Evolutionary conservation across 2,329 filamentous ascomycete species (phyloP), one percentile per base, ranked within the genome.

Genomic region (Ascochyta lentis): DNA sequence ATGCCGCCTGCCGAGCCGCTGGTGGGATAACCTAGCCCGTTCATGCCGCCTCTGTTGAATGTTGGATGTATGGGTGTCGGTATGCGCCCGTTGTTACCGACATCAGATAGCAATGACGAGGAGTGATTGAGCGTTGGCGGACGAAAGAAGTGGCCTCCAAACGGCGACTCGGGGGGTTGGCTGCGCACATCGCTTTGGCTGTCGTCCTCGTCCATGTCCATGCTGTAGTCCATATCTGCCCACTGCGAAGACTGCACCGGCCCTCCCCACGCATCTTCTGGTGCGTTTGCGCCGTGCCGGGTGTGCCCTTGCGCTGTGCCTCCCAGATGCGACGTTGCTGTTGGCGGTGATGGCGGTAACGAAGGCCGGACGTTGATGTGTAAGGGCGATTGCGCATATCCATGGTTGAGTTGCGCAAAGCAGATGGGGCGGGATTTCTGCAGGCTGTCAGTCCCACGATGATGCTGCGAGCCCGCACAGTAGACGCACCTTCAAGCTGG

Each of bases 11-110:
- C 69, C 35, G 70, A 59, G 43, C 68, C 68, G 46, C 69, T 69
- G 24, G 60, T 67, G 4, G 71, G 65, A 48, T 71, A 71, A 12
- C 64, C 63, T 16, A 71, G 40, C 1, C 72, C 69, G 50, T 54
- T 65, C 66, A 68, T 68, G 43, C 56, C 58, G 10, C 66, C 61
- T 44, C 65, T 61, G 50, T 68, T 68, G 50, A 77, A 78, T 1
- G 64, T 72, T 43, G 73, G 65, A 49, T 76, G 71, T 49, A 78
- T 78, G 38, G 76, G 76, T 22, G 76, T 77, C 2, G 75, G 75
- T 50, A 78, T 69, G n/a, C 76, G 58, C 56, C 70, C 38, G 59
- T 66, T 63, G 55, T 55, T 60, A 61, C 63, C 19, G 39, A 45
- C 35, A 4, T 56, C 53, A 8, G 39, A 67, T 64, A 29, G 65